Evolutionary conservation across 169 alveolate genomes (phyloP).

Genomic region (Eimeria praecox): DNA sequence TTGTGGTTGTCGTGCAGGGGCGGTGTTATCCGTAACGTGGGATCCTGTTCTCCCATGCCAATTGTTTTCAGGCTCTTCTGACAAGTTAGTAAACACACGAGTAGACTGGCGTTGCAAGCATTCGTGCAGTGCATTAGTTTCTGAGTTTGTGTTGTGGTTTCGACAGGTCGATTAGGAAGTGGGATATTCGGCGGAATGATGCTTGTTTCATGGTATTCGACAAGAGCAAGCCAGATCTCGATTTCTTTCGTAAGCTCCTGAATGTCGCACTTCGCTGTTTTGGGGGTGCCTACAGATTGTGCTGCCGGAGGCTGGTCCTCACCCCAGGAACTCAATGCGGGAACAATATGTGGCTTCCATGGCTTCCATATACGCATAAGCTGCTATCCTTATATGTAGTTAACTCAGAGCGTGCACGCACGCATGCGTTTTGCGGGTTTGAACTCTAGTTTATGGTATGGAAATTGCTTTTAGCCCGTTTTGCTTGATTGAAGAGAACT

Average conservation of each 20-base stretch:
- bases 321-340: not conserved
- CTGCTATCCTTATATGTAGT: not conserved
- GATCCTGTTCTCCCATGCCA: slow-evolving; percentile 22
- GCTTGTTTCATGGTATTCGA: slow-evolving; percentile 23
- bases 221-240: slow-evolving; percentile 64
- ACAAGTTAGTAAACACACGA: slow-evolving; percentile 18
- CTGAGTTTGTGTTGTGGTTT: not conserved
- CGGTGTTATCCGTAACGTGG: slow-evolving; percentile 54
- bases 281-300: not conserved
- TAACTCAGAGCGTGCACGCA: not conserved
- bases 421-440: not conserved
- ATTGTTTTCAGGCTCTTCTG: slow-evolving; percentile 69
- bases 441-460: no score
- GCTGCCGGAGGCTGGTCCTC: not conserved
- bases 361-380: not conserved
- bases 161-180: slow-evolving; percentile 46
- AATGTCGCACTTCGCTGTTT: not conserved
- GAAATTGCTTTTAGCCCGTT: not conserved
- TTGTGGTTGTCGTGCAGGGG: slow-evolving; percentile 43
- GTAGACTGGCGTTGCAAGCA: not conserved
- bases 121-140: not conserved
- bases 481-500: not conserved
- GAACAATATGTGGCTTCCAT: not conserved
- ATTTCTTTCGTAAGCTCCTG: slow-evolving; percentile 34
- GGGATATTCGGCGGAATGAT: slow-evolving; percentile 65